phyloP scores from a whole-genome alignment of 306 rosid species.

The Casuarina equisetifolia region DNA sequence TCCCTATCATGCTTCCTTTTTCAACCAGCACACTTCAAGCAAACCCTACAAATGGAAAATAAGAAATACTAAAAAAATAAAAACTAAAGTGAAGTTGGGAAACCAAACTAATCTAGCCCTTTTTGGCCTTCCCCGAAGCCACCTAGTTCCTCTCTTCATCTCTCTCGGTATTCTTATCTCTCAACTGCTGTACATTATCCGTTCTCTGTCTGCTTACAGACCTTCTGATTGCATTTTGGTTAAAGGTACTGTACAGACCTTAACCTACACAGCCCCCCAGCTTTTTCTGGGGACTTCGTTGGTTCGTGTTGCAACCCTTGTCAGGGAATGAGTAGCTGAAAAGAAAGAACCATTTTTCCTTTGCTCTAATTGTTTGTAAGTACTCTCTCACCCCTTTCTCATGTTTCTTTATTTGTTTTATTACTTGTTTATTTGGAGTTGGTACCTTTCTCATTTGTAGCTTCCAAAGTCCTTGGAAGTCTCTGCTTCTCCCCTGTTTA shows the following conservation, averaged over 20 bases:
- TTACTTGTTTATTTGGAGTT: slow-evolving; percentile 13
- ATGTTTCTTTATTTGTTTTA: slow-evolving; percentile 16
- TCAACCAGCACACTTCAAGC: slow-evolving; percentile 20
- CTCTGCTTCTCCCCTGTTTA: slow-evolving; percentile 13
- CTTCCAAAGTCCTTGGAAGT: slow-evolving; percentile 43
- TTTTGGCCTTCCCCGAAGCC: slow-evolving; percentile 31
- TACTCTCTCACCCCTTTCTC: slow-evolving; percentile 12
- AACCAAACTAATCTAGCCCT: slow-evolving; percentile 26
- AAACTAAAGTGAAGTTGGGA: slow-evolving; percentile 22
- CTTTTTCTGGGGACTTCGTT: slow-evolving; percentile 37
- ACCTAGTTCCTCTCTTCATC: slow-evolving; percentile 18
- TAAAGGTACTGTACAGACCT: slow-evolving; percentile 46
- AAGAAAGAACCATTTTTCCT: slow-evolving; percentile 32
- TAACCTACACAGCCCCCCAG: background rate
- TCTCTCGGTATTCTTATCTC: background rate
- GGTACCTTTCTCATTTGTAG: slow-evolving; percentile 22
- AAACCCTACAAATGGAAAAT: slow-evolving; percentile 45
- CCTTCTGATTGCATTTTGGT: slow-evolving; percentile 41
- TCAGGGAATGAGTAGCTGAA: slow-evolving; percentile 53
- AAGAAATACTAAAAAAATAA: slow-evolving; percentile 19
- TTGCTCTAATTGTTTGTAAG: slow-evolving; percentile 34
- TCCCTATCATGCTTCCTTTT: slow-evolving; percentile 46
- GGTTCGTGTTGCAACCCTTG: slow-evolving; percentile 63
- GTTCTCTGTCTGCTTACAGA: slow-evolving; percentile 26
- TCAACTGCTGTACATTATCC: slow-evolving; percentile 37